Evolutionary conservation across 768 basidiomycete species (phyloP), one percentile per base, ranked within the genome.

Genomic region (Mycena amicta): DNA sequence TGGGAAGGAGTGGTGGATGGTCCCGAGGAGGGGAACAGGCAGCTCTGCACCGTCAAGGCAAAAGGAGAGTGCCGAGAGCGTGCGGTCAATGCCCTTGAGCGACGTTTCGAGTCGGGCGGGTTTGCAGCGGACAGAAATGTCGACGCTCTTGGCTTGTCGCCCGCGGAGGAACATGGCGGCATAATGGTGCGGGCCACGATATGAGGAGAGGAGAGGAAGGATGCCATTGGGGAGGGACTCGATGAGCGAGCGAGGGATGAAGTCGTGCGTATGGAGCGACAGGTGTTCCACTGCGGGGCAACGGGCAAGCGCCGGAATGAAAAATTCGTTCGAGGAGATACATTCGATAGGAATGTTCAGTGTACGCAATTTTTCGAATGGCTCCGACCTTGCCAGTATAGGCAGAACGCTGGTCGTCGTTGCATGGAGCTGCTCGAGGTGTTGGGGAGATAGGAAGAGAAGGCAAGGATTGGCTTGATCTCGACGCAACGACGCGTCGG

Each of bases 331-430:
- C 51, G 68, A 67, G 18, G 59, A 53, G 22, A 73, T 57, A 29
- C 69, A 67, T n/a, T 64, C 55, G 50, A 72, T 68, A 0, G 73
- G 74, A 20, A 70, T 60, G 26, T 60, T 55, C 30, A 73, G 60
- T 0, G 60, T 55, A 15, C 57, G 63, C 16, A 73, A 66, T 23
- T 60, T 65, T 5, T 57, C 58, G 23, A 67, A 66, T 1, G 55
- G 60, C 25, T 55, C 57, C 52, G 70, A 62, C 3, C 55, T 33
- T 1, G 61, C 40, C 18, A 74, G 64, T 20, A 50, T 53, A 8
- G 67, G 63, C 46, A 74, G 71, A 2, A 75, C 62, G 33, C 68
- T 68, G 16, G 57, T 55, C 27, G 72, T 71, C 0, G 76, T 76
- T 57, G 73, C 70, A 27, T 68, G 64, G 15, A 72, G 67, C 39